Conservation (phyloP, 805 yeast species). For the Starmera caribaea region DNA sequence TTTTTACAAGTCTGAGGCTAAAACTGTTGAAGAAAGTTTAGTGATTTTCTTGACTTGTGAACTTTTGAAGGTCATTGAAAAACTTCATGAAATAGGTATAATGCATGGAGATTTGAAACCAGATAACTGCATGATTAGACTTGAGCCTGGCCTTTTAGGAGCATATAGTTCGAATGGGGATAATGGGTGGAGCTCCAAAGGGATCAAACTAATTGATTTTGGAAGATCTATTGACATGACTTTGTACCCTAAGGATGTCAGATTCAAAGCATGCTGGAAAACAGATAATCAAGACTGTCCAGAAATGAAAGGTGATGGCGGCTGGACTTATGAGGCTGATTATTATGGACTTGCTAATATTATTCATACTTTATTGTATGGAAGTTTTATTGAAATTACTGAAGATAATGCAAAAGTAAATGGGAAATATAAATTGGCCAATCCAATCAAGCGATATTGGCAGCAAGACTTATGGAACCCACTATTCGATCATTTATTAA, state of each 20-base stretch:
- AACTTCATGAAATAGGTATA: constrained; percentile 55
- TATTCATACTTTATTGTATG: constrained; percentile 66
- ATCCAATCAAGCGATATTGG: constrained; percentile 65
- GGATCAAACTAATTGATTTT: constrained; percentile 65
- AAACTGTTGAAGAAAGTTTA: constrained; percentile 47
- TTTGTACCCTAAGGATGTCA: constrained; percentile 38
- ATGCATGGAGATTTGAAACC: constrained; percentile 83
- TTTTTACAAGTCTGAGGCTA: constrained; percentile 25
- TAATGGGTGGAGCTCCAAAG: constrained; percentile 40
- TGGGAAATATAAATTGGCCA: constrained; percentile 27
- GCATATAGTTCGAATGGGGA: constrained; percentile 25
- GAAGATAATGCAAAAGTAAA: constrained; percentile 19
- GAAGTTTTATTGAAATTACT: constrained; percentile 39
- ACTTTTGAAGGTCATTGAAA: constrained; percentile 46
- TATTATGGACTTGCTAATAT: constrained; percentile 75
- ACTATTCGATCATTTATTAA: constrained; percentile 53
- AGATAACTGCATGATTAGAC: constrained; percentile 73
- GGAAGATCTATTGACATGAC: constrained; percentile 71
- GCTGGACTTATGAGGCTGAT: constrained; percentile 78
- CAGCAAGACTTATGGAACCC: constrained; percentile 60
- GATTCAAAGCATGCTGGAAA: constrained; percentile 52
- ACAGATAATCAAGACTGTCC: constrained; percentile 64
- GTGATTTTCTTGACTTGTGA: constrained; percentile 58
- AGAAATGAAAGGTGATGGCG: constrained; percentile 46
- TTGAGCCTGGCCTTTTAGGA: constrained; percentile 23